Evolutionary conservation across 768 basidiomycete genomes (phyloP).

Genomic region (Solioccasus polychromus): DNA sequence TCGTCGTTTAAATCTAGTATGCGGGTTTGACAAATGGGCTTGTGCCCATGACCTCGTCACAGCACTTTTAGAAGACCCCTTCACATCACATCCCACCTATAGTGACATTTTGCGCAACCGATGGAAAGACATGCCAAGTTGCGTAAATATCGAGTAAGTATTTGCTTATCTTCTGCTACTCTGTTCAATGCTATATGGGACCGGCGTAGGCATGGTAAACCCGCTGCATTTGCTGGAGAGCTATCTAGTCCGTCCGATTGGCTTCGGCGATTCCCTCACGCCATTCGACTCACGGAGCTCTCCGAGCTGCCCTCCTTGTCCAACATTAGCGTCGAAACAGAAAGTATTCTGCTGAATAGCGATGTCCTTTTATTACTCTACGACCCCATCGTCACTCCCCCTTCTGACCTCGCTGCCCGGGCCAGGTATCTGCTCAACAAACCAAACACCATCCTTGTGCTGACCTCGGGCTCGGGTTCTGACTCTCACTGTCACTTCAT

Average conservation of each 20-base stretch:
- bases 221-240: constrained; percentile 17
- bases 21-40: constrained; percentile 52
- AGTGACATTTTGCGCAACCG: constrained; percentile 44
- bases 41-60: constrained; percentile 58
- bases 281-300: constrained; percentile 47
- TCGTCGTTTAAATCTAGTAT: constrained; percentile 40
- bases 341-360: constrained; percentile 35
- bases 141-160: constrained; percentile 27
- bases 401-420: constrained; percentile 35
- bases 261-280: constrained; percentile 52
- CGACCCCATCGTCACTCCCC: constrained; percentile 55
- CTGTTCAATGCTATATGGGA: not conserved
- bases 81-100: constrained; percentile 49
- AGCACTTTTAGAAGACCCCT: constrained; percentile 69
- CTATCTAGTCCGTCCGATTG: constrained; percentile 50
- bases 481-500: constrained; percentile 14
- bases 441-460: constrained; percentile 45
- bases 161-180: not conserved
- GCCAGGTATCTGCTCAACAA: constrained; percentile 28
- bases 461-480: constrained; percentile 30
- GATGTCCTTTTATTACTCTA: constrained; percentile 64
- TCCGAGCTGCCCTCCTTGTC: constrained; percentile 19
- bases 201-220: constrained; percentile 22
- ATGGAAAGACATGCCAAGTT: constrained; percentile 39
- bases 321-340: constrained; percentile 12